Percentiles rank a stretch among this genome's conserved stretches.
These are phyloP conservation scores for Cymbopogon citratus DNA, from an alignment of 176 grass and related monocot genomes.

Conservation along the genomic window DNA sequence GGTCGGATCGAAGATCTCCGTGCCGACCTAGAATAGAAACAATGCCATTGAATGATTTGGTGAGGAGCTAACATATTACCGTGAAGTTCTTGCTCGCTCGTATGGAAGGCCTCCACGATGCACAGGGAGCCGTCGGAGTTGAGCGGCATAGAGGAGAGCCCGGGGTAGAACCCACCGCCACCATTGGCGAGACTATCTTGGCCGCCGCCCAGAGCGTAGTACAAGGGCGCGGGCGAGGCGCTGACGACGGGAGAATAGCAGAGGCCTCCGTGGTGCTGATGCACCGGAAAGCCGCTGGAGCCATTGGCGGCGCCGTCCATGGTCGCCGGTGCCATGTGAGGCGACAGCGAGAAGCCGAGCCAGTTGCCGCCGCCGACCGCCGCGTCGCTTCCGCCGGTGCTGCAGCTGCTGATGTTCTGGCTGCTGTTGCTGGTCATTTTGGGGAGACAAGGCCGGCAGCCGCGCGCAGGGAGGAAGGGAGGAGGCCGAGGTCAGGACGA, in stretches of 20 bases:
- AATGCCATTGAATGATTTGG: background rate
- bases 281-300: constrained; percentile 21
- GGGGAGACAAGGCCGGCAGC: background rate
- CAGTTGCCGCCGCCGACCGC: constrained; percentile 41
- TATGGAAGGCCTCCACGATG: constrained; percentile 62
- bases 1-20: background rate
- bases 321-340: constrained; percentile 40
- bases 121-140: constrained; percentile 87
- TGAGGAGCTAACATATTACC: constrained; percentile 9
- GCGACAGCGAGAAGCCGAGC: constrained; percentile 87
- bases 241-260: constrained; percentile 41
- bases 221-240: constrained; percentile 33
- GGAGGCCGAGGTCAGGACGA: background rate
- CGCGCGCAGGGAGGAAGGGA: background rate
- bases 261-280: constrained; percentile 36
- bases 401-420: constrained; percentile 43
- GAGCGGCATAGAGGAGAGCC: constrained; percentile 73
- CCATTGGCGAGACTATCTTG: constrained; percentile 20
- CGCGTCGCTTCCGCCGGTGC: constrained; percentile 19
- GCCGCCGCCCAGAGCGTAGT: constrained; percentile 30
- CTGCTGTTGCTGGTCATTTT: constrained; percentile 56
- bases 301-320: constrained; percentile 34
- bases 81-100: constrained; percentile 52
- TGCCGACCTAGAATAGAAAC: no score
- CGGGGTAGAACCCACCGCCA: constrained; percentile 51